Percentiles rank a stretch among this genome's conserved stretches.
Evolutionary conservation across 306 rosid genomes (phyloP).

Genomic region (Castanospermum australe): DNA sequence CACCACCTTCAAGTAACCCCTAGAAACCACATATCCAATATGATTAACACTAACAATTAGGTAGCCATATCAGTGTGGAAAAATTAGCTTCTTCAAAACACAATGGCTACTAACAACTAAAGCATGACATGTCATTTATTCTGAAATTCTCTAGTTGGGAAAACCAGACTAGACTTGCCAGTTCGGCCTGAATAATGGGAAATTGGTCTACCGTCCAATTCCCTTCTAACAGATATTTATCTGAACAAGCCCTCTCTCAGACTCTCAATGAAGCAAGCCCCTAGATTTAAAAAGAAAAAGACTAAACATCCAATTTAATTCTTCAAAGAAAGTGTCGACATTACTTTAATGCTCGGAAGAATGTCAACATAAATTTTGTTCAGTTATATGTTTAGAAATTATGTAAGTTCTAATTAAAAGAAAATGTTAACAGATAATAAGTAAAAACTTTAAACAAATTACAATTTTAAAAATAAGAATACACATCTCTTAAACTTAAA

Average conservation of each 20-base stretch:
- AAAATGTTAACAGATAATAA: neutral
- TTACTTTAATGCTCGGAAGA: too few species aligned
- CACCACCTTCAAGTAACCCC: constrained; percentile 78
- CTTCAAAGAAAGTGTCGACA: too few species aligned
- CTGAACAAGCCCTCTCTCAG: neutral
- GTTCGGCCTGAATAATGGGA: neutral
- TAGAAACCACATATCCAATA: constrained; percentile 35
- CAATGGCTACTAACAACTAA: too few species aligned
- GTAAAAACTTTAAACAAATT: neutral
- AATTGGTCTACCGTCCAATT: neutral
- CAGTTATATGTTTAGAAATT: neutral
- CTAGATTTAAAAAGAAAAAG: neutral
- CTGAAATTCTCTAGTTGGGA: neutral
- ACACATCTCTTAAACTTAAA: constrained; percentile 5
- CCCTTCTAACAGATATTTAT: neutral
- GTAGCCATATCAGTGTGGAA: neutral
- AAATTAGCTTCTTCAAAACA: neutral
- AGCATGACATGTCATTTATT: too few species aligned
- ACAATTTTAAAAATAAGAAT: neutral
- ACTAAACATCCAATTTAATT: too few species aligned
- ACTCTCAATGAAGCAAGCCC: neutral
- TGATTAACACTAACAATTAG: neutral
- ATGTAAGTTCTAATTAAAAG: neutral
- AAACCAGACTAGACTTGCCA: neutral
- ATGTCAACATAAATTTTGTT: neutral